phyloP scores from a whole-genome alignment of 73 alveolate species.

The Breviolum minutum region DNA sequence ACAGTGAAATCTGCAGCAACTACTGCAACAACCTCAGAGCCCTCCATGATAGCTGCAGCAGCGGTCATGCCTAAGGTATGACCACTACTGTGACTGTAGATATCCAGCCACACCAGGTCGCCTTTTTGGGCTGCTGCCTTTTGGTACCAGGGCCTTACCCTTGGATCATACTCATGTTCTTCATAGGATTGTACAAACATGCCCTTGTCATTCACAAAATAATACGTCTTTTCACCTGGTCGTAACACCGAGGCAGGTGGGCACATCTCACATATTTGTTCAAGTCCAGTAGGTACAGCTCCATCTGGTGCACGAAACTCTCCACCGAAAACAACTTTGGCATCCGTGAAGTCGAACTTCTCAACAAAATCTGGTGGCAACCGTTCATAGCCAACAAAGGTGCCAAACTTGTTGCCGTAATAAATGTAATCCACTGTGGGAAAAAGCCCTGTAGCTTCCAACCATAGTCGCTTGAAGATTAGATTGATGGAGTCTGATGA shows the following conservation, averaged over 20 bases:
- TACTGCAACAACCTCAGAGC: constrained; percentile 13
- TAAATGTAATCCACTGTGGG: constrained; percentile 32
- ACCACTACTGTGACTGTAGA: constrained; percentile 58
- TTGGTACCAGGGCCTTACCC: constrained; percentile 51
- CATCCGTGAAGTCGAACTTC: background rate
- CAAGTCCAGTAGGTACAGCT: background rate
- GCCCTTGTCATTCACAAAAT: constrained; percentile 51
- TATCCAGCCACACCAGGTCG: constrained; percentile 66
- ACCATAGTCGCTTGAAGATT: background rate
- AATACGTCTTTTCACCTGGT: constrained; percentile 51
- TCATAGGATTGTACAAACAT: background rate
- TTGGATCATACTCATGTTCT: constrained; percentile 30
- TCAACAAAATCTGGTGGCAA: background rate
- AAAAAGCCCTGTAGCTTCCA: background rate
- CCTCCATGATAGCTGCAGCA: constrained; percentile 27
- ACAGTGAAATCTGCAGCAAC: constrained; percentile 61
- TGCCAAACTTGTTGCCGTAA: constrained; percentile 53
- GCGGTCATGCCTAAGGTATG: constrained; percentile 78
- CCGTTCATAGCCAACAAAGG: constrained; percentile 57
- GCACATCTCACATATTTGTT: constrained; percentile 8
- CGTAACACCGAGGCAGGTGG: constrained; percentile 36
- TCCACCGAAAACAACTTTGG: constrained; percentile 10
- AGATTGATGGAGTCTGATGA: background rate
- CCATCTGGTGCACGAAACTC: constrained; percentile 85
- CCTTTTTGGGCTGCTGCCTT: constrained; percentile 29